Evolutionary conservation across 2,329 filamentous ascomycete species (phyloP), one percentile per base, ranked within the genome.

Genomic region (Colletotrichum spinosum): DNA sequence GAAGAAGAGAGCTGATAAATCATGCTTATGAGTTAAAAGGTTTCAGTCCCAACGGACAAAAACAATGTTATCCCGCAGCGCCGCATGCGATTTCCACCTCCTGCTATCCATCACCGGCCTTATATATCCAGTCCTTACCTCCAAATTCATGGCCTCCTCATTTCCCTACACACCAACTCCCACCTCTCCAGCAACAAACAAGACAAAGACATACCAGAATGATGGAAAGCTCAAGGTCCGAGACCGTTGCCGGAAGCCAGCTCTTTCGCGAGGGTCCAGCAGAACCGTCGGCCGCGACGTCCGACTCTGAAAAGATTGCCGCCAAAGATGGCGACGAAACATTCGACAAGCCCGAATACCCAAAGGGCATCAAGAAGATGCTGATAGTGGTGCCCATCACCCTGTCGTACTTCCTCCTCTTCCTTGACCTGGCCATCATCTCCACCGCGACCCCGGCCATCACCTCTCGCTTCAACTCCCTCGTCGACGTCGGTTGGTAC

Each of bases 401-500:
- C 0, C 50, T 79, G n/a, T 70, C 73, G 4, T 69, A 69, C 11
- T 77, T 79, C 55, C 54, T 79, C 8, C 72, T 79, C 68, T 48
- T 78, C 44, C 65, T 80, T 3, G 78, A 79, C 54, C 72, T 70
- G 1, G 74, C 77, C 2, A 78, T 80, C 42, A 67, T 80, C n/a
- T 69, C 75, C 4, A 80, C 78, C 9, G 78, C 78, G 0, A 74
- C 77, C 45, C 78, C 78, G 0, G 65, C 65, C 17, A 81, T 81
- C 46, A 80, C 78, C 0, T 75, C 72, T 61, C 69, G 75, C 33
- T 77, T 79, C 69, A 72, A 80, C 48, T 75, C 79, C 12, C 71
- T 82, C 0, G 68, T 72, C 4, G 81, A 83, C 68, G 75, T 83
- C 9, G 81, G 80, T 41, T 83, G 81, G 81, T 83, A 83, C 64